A percentile compares a stretch with the other conserved stretches of the same genome.
Evolutionary conservation across 2,329 filamentous ascomycete species (phyloP).

Genomic region (Chaetomium globosum): DNA sequence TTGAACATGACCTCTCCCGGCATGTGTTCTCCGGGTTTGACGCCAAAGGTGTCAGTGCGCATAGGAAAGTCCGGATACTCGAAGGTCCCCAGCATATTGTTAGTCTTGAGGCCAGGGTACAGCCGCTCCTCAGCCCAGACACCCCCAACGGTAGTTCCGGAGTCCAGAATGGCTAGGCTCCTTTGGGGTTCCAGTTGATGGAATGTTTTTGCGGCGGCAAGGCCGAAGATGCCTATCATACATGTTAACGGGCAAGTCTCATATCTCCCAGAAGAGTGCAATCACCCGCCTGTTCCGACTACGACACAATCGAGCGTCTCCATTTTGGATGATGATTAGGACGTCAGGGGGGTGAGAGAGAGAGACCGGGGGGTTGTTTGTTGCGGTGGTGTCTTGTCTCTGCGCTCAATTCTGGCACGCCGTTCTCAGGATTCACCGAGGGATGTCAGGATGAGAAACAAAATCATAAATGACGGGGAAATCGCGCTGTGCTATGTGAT

Average conservation of each 20-base stretch:
- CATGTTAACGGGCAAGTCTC: background rate
- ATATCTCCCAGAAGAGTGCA: background rate
- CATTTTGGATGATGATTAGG: conserved; percentile 34
- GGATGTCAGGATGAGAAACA: background rate
- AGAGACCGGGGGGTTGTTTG: too few relatives aligned
- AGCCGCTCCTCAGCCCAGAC: conserved; percentile 69
- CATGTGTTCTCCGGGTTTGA: conserved; percentile 52
- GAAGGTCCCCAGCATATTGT: conserved; percentile 73
- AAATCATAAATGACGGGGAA: background rate
- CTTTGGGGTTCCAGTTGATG: conserved; percentile 60
- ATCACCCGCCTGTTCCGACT: conserved; percentile 55
- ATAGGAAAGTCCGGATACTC: conserved; percentile 77
- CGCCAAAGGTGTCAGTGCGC: conserved; percentile 55
- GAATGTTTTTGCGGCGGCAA: conserved; percentile 64
- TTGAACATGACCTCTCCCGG: conserved; percentile 51
- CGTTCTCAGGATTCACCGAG: background rate
- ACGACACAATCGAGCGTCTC: conserved; percentile 53
- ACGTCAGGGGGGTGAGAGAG: background rate
- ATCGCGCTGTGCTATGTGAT: background rate
- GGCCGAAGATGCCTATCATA: conserved; percentile 47
- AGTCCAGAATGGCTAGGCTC: conserved; percentile 61
- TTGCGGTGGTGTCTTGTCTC: background rate
- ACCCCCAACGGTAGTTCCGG: conserved; percentile 62
- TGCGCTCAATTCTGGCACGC: background rate
- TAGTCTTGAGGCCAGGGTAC: conserved; percentile 70